Base-by-base conservation (phyloP, 208 protist genomes). In the Wallacemonas sp. region DNA sequence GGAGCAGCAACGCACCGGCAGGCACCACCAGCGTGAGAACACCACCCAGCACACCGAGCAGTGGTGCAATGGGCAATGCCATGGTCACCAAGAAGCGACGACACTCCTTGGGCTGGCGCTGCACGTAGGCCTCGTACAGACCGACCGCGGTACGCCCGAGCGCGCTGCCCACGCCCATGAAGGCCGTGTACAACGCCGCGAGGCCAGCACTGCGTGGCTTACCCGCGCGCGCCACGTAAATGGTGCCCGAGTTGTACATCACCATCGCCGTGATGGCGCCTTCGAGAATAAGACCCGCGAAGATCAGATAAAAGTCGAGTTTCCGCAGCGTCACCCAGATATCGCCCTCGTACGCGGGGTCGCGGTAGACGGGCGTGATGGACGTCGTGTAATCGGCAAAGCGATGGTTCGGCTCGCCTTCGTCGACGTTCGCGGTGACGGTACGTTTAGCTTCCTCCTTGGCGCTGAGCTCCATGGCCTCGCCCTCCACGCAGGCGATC, bases 221-320 rank as follows among this genome's bases (percentile, higher is more conserved):
- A 11, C 84, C 84, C 12, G 72, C 68, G 11, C 79, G 33, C 8
- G 84, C 84, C 49, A 87, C 70, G 61, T 72, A 90, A 46, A 90
- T 87, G 57, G 79, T 90, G 62, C 70, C 74, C 26, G 72, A 59
- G 63, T 90, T 90, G 79, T 85, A 90, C 74, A 90, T 82, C 28
- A 90, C 77, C n/a, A 90, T 74, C 45, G 45, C 49, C 20, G 77
- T 80, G 49, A 84, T 78, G 42, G 63, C 72, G 32, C 80, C 79
- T 45, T 90, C 71, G 42, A 67, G 81, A 8, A 84, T 68, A 45
- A 90, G 84, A 39, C 72, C 69, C 33, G 86, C 49, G 32, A 86
- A 54, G 59, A 90, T 79, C 2, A 90, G 72, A 67, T 76, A 90
- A 12, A 90, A 38, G 33, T 90, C 84, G 16, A 73, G 18, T 12